Base-by-base conservation (phyloP, 805 yeast species). In the Blastobotrys mokoenaii region DNA sequence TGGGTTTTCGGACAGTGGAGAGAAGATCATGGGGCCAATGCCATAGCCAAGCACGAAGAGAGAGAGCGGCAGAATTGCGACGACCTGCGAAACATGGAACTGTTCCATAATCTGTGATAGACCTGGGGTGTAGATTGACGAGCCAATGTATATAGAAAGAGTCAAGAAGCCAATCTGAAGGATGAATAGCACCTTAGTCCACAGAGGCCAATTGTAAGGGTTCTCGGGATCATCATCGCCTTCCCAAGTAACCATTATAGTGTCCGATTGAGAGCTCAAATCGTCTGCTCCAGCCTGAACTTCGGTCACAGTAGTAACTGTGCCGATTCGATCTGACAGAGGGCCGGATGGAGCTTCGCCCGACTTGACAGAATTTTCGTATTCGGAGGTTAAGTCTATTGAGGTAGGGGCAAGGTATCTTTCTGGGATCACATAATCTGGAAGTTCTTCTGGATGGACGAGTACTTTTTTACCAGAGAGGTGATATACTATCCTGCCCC, bases 21-120 rank as follows among this genome's bases (percentile, higher is more conserved):
- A 69, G 41, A 74, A 70, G 1, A 74, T 49, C 63, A 76, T 61
- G 1, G 80, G 79, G 1, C 80, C 80, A 16, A 73, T 34, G 43
- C 79, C 82, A 54, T 76, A 77, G 4, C 80, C 82, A 17, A 74
- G 53, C 7, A 76, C 78, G 51, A 70, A 76, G 37, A 75, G 47
- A 1, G 78, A 62, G 47, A 77, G 60, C 2, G 78, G 78, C 35
- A 77, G 59, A 1, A 73, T 65, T 0, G 78, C 77, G 7, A 63
- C 62, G 2, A 67, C 67, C 36, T 66, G 64, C 12, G 69, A 58
- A 14, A 69, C 64, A n/a, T 57, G 41, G 52, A 73, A 73, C 27
- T 73, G 71, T 22, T 61, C 60, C 59, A 63, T 68, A 31, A 77
- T 59, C n/a, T 63, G 57, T n/a, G 58, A 64, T 39, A 70, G 60